Evolutionary conservation across 805 yeast species (phyloP).

Genomic region (Teunomyces funiuensis): DNA sequence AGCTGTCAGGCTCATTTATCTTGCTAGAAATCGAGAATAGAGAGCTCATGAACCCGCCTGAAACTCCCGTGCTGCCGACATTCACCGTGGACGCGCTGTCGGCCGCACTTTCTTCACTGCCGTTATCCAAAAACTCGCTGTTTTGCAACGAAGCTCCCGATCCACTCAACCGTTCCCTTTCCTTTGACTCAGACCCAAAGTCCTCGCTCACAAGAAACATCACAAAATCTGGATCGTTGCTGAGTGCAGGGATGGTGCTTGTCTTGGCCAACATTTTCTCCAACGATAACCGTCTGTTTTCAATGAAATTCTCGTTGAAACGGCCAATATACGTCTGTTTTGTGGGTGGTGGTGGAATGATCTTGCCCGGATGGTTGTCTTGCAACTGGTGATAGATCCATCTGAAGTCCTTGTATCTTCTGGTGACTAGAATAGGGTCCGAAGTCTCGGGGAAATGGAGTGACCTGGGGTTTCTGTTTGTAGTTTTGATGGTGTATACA

Average conservation of each 20-base stretch:
- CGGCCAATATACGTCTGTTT: constrained; percentile 92
- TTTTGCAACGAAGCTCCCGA: constrained; percentile 45
- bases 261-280: constrained; percentile 83
- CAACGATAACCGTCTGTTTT: constrained; percentile 76
- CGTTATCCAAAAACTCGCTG: constrained; percentile 36
- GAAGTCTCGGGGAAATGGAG: constrained; percentile 12
- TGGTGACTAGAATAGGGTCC: constrained; percentile 48
- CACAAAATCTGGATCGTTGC: constrained; percentile 71
- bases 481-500: constrained; percentile 75
- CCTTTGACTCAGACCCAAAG: constrained; percentile 66
- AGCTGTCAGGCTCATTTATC: constrained; percentile 75
- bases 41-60: constrained; percentile 67
- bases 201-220: constrained; percentile 76
- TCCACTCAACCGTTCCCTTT: constrained; percentile 62
- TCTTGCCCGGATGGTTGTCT: constrained; percentile 82
- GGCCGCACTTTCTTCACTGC: constrained; percentile 14
- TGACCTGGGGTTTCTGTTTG: constrained; percentile 39
- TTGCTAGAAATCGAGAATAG: constrained; percentile 68
- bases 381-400: constrained; percentile 92
- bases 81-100: background rate
- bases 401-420: constrained; percentile 89
- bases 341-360: constrained; percentile 91
- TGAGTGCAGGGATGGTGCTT: constrained; percentile 53
- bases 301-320: constrained; percentile 86
- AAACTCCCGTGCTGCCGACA: constrained; percentile 13